A percentile compares a stretch with the other conserved stretches of the same genome.
Evolutionary conservation across 2,329 filamentous ascomycete species (phyloP).

Genomic region (Parastagonospora nodorum): DNA sequence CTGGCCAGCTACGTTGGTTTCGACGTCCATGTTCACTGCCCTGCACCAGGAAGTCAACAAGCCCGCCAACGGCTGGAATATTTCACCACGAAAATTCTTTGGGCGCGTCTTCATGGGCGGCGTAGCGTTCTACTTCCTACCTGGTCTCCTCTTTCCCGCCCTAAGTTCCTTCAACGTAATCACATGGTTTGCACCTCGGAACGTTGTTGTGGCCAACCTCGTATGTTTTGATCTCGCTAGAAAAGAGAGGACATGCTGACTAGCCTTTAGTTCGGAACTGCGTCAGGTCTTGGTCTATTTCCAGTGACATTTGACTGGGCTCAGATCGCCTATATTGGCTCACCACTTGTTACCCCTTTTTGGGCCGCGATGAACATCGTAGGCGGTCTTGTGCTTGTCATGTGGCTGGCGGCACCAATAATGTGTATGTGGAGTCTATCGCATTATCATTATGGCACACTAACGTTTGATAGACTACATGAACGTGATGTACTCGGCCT

Average conservation of each 20-base stretch:
- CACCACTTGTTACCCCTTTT: constrained; percentile 80
- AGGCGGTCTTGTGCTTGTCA: constrained; percentile 77
- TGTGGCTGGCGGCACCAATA: constrained; percentile 82
- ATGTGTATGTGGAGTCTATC: constrained; percentile 56
- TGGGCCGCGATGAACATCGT: constrained; percentile 87
- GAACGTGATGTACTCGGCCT: constrained; percentile 79
- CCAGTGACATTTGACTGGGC: constrained; percentile 92
- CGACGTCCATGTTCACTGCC: constrained; percentile 85
- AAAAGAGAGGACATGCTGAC: constrained; percentile 4
- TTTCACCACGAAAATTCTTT: constrained; percentile 85
- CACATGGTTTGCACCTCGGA: constrained; percentile 87
- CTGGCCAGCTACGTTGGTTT: constrained; percentile 87
- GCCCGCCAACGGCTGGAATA: constrained; percentile 78
- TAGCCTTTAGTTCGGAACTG: constrained; percentile 68
- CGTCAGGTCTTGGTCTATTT: constrained; percentile 82
- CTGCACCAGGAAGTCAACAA: constrained; percentile 85
- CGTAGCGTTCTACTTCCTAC: constrained; percentile 84
- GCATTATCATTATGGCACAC: neutral
- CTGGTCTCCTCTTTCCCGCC: constrained; percentile 79
- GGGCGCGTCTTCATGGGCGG: constrained; percentile 71
- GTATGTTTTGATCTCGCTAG: constrained; percentile 39
- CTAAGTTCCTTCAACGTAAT: constrained; percentile 88
- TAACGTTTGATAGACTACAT: constrained; percentile 62
- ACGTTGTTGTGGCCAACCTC: constrained; percentile 82
- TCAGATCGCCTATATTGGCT: constrained; percentile 86